phyloP scores from a whole-genome alignment of 2,329 filamentous ascomycete species.

The Teratosphaeria destructans region DNA sequence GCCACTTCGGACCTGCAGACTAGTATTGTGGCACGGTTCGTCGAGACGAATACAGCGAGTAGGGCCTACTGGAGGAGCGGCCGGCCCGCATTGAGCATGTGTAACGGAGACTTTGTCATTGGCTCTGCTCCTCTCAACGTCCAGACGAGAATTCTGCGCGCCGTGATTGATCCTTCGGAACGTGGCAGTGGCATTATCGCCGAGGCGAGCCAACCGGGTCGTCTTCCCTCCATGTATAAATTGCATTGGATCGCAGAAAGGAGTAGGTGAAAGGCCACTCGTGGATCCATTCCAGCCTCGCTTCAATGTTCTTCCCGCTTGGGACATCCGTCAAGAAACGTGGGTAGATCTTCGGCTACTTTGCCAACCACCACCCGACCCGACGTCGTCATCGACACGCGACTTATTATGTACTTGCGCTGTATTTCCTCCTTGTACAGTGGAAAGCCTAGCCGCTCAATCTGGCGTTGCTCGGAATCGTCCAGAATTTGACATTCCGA shows the following conservation, averaged over 20 bases:
- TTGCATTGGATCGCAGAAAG: too few relatives aligned
- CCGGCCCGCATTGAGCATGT: not conserved
- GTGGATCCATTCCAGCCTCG: not conserved
- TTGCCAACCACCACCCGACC: not conserved
- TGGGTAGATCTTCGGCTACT: not conserved
- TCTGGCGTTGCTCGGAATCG: not conserved
- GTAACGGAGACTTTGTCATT: not conserved
- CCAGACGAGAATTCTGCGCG: not conserved
- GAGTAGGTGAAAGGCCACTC: too few relatives aligned
- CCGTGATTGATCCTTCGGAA: not conserved
- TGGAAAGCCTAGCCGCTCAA: not conserved
- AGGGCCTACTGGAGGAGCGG: not conserved
- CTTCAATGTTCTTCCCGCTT: not conserved
- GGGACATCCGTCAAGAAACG: not conserved
- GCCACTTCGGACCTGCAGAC: conserved; percentile 1
- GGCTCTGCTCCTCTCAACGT: not conserved
- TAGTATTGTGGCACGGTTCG: not conserved
- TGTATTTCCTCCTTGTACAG: not conserved
- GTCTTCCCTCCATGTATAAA: too few relatives aligned
- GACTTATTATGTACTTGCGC: not conserved
- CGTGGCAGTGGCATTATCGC: not conserved
- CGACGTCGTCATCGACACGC: not conserved
- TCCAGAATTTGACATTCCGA: not conserved
- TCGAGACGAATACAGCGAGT: not conserved
- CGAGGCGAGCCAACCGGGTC: too few relatives aligned